Conservation (phyloP, 164 flowering plant species). For the Tetrastigma voinierianum region DNA sequence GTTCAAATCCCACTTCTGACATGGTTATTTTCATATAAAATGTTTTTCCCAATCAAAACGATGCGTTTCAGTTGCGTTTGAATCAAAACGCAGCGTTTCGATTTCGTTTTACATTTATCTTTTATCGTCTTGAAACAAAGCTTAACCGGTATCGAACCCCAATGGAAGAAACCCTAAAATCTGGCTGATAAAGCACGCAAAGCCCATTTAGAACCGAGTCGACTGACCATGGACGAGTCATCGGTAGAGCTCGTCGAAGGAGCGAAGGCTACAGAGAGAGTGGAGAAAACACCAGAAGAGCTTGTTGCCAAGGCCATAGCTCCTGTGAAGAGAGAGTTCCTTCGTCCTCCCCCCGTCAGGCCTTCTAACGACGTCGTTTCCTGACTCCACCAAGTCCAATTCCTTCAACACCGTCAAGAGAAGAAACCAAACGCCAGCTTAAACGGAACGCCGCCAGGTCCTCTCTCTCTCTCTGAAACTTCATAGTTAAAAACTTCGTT, state of each 20-base stretch:
- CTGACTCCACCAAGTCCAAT: constrained; percentile 7
- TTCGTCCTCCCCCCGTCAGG: constrained; percentile 72
- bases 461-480: not conserved
- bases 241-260: constrained; percentile 3
- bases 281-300: constrained; percentile 43
- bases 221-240: constrained; percentile 20
- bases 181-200: not conserved
- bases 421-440: constrained; percentile 81
- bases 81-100: too few relatives aligned
- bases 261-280: not conserved
- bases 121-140: not conserved
- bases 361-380: constrained; percentile 23
- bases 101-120: not conserved
- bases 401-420: constrained; percentile 38
- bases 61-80: too few relatives aligned
- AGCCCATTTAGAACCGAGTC: not conserved
- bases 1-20: constrained; percentile 72
- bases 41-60: not conserved
- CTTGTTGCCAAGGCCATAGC: constrained; percentile 78
- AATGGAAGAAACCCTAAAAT: not conserved
- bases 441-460: constrained; percentile 82
- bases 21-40: too few relatives aligned
- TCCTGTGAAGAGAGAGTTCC: constrained; percentile 79
- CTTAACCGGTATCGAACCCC: not conserved
- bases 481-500: too few relatives aligned